Evolutionary conservation across 371 early-diverging fungal genomes (phyloP), one percentile per base, ranked within the genome.

Genomic region (Saksenaea oblongispora): DNA sequence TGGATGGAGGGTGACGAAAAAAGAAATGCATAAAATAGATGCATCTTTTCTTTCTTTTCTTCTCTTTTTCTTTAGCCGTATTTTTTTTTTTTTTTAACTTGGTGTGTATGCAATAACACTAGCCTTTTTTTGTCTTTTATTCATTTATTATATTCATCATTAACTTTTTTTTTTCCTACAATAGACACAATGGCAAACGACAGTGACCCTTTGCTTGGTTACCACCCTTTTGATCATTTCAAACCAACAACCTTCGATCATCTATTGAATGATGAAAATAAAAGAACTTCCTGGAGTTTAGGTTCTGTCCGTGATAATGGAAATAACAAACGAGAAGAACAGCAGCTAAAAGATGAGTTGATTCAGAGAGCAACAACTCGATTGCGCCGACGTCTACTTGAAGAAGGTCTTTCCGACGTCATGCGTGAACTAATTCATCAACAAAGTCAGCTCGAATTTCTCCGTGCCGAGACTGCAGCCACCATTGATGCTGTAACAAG

Each of bases 401-500:
- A 70, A 59, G 66, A 70, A 34, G 63, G 54, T 31, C 42, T 80
- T 3, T 65, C 70, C 22, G 64, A 74, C 34, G 65, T 80, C 3
- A 73, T 71, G 68, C 54, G 44, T 4, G 56, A 68, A 53, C 58
- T 75, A 2, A 62, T 66, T 53, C 58, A 60, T 11, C 35, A 66
- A 26, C 73, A 76, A 44, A 58, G 69, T 34, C 66, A 74, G 28
- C 47, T 75, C 15, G 77, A 75, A 41, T 37, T 65, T 9, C 35
- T 80, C 26, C 71, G 68, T 53, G 44, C 70, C 9, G 75, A 76
- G 31, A 54, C 76, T 15, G 54, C 66, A 0, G 66, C 74, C 10
- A 76, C 77, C 2, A 72, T 74, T 4, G 68, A 69, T 31, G 71
- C 69, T 14, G 62, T 79, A 11, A 18, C 64, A 18, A 62, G 65